These are phyloP conservation scores for Nakazawaea laoshanensis DNA, from an alignment of 805 yeast genomes.

Conservation along the genomic window DNA sequence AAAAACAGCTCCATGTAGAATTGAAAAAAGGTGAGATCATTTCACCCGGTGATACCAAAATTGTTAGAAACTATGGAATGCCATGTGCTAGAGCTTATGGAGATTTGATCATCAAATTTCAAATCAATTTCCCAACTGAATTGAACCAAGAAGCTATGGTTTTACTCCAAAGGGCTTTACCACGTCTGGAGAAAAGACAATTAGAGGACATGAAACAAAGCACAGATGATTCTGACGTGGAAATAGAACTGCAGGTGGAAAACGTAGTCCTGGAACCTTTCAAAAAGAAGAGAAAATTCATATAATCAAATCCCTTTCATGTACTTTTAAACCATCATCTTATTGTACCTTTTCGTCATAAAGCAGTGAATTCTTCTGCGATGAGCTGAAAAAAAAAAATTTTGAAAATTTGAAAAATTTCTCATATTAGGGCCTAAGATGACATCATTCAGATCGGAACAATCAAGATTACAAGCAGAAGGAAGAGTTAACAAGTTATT, in stretches of 20 bases:
- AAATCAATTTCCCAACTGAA: conserved; percentile 46
- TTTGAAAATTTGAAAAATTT: neutral
- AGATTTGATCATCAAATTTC: conserved; percentile 49
- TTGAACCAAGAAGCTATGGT: conserved; percentile 27
- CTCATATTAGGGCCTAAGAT: neutral
- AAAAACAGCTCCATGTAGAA: conserved; percentile 27
- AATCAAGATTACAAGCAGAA: conserved; percentile 9
- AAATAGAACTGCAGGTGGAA: neutral
- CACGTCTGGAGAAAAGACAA: too few relatives aligned
- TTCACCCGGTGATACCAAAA: conserved; percentile 37
- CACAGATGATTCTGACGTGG: neutral
- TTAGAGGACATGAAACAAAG: neutral
- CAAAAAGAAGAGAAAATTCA: neutral
- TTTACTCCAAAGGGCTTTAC: conserved; percentile 14
- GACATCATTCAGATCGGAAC: conserved; percentile 8
- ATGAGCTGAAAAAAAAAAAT: too few relatives aligned
- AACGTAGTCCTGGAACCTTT: neutral
- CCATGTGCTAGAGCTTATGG: conserved; percentile 43
- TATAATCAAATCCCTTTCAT: too few relatives aligned
- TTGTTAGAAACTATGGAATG: conserved; percentile 51
- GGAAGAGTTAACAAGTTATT: conserved; percentile 16
- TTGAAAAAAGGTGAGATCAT: conserved; percentile 44
- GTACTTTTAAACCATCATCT: too few relatives aligned
- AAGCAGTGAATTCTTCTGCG: too few relatives aligned
- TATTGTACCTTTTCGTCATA: too few relatives aligned